Conservation (phyloP, 805 yeast genomes). For the Isabelozyma pseudorhagii region DNA sequence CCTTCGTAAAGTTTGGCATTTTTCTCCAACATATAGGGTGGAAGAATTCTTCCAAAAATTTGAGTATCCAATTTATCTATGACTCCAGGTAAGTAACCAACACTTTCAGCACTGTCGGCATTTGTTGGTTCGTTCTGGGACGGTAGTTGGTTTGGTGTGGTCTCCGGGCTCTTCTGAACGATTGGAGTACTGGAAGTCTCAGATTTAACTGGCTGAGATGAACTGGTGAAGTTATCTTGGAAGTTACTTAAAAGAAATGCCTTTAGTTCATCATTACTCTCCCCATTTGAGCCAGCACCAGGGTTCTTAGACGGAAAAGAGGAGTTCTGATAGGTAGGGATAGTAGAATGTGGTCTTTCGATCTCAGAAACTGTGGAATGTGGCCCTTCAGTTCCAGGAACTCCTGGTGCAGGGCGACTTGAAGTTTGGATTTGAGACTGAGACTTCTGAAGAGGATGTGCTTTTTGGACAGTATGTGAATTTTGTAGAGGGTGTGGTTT, state of each 20-base stretch:
- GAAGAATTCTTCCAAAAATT: slow-evolving; percentile 77
- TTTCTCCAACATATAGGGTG: slow-evolving; percentile 72
- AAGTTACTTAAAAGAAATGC: not conserved
- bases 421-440: not conserved
- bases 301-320: not conserved
- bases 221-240: not conserved
- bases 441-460: not conserved
- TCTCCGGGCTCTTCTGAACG: not conserved
- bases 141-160: not conserved
- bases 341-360: not conserved
- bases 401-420: not conserved
- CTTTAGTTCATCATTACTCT: not conserved
- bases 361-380: not conserved
- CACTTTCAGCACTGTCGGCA: not conserved
- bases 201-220: not conserved
- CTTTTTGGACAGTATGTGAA: not conserved
- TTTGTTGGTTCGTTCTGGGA: not conserved
- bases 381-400: not conserved
- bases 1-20: slow-evolving; percentile 7
- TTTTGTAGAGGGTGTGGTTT: not conserved
- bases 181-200: not conserved
- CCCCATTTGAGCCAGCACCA: not conserved
- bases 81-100: slow-evolving; percentile 66
- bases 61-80: slow-evolving; percentile 84
- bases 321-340: not conserved